Evolutionary conservation across 306 rosid species (phyloP).

Genomic region (Casuarina cunninghamiana): DNA sequence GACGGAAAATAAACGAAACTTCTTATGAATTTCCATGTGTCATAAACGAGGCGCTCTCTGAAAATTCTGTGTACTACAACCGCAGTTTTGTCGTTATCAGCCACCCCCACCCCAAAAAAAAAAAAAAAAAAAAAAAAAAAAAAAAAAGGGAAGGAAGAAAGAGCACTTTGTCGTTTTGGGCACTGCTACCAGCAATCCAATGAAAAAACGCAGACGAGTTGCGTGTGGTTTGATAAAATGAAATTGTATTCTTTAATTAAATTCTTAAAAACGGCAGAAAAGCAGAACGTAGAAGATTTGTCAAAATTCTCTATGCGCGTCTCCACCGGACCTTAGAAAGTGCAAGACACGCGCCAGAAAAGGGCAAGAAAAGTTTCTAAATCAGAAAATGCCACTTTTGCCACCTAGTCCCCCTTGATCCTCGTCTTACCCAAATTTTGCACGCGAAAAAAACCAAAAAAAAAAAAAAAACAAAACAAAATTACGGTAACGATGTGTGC

Average conservation of each 20-base stretch:
- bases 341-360: not conserved
- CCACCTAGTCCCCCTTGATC: conserved; percentile 7
- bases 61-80: no score
- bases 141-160: no score
- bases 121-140: no score
- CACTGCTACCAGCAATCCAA: no score
- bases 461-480: no score
- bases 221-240: no score
- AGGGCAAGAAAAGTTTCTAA: not conserved
- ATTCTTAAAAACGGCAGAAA: not conserved
- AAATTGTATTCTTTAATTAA: not conserved
- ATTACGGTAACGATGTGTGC: conserved; percentile 22
- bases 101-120: no score
- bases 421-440: conserved; percentile 3
- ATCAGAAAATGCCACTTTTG: not conserved
- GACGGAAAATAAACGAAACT: not conserved
- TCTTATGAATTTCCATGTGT: no score
- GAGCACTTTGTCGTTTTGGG: no score
- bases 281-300: not conserved
- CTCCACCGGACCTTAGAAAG: not conserved
- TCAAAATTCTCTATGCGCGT: not conserved
- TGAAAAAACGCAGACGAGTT: no score
- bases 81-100: no score
- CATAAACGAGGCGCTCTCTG: no score
- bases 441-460: not conserved